A percentile compares a stretch with the other conserved stretches of the same genome.
Conservation (phyloP, 2,329 filamentous ascomycete species). For the Didymella lethalis region DNA sequence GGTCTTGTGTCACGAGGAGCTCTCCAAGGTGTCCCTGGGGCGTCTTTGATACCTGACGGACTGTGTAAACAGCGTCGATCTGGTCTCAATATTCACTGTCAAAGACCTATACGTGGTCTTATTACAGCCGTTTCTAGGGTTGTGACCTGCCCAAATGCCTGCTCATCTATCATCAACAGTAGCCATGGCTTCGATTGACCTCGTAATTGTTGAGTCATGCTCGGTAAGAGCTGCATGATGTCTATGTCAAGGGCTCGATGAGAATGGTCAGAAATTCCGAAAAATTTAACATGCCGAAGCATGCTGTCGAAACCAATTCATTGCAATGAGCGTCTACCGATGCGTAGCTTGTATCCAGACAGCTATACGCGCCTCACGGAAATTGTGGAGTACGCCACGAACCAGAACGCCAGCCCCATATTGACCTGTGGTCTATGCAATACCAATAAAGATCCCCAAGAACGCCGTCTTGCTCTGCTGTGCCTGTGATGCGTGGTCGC, state of each 20-base stretch:
- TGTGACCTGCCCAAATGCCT: neutral
- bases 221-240: neutral
- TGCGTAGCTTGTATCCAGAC: conserved; percentile 17
- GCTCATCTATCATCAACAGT: neutral
- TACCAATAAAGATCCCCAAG: conserved; percentile 11
- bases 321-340: conserved; percentile 20
- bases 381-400: conserved; percentile 7
- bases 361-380: conserved; percentile 15
- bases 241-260: neutral
- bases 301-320: conserved; percentile 13
- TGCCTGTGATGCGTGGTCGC: conserved; percentile 25
- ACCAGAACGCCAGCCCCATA: conserved; percentile 12
- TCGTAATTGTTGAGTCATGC: neutral
- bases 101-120: neutral
- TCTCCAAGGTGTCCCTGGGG: neutral
- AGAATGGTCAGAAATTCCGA: neutral
- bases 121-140: neutral
- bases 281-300: conserved; percentile 9
- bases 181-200: neutral
- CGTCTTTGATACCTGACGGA: conserved; percentile 4
- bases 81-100: neutral
- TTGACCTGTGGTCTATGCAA: conserved; percentile 30
- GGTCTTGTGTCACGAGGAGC: neutral
- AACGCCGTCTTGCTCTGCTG: conserved; percentile 33
- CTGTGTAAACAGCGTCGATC: neutral